A percentile compares a stretch with the other conserved stretches of the same genome.
These are phyloP conservation scores for Vanderwaltozyma yarrowii DNA, from an alignment of 805 yeast genomes.

Conservation along the genomic window DNA sequence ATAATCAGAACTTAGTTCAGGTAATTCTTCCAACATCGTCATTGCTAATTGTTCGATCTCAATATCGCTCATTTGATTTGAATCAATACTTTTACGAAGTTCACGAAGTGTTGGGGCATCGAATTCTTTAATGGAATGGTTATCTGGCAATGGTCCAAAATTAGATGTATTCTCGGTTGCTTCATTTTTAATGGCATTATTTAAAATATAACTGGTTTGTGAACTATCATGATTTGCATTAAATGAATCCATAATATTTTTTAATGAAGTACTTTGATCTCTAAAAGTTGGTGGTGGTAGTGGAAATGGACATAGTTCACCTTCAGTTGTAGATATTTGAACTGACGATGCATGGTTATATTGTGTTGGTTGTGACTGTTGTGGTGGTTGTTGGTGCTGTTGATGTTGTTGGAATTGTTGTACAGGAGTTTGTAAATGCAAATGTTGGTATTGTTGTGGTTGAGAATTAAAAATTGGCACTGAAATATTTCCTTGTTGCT, in stretches of 20 bases:
- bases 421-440: background rate
- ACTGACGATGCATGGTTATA: background rate
- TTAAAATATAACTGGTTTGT: conserved; percentile 36
- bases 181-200: conserved; percentile 35
- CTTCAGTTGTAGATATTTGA: conserved; percentile 12
- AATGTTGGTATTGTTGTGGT: background rate
- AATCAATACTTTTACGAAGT: conserved; percentile 62
- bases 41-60: conserved; percentile 77
- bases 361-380: background rate
- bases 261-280: conserved; percentile 10
- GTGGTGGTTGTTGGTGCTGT: background rate
- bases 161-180: conserved; percentile 38
- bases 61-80: conserved; percentile 38
- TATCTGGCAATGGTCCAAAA: conserved; percentile 72
- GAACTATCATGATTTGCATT: conserved; percentile 14
- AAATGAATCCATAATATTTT: conserved; percentile 17
- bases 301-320: conserved; percentile 28
- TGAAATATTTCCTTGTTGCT: conserved; percentile 26
- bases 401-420: conserved; percentile 9
- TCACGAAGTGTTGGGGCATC: conserved; percentile 87
- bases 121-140: conserved; percentile 55
- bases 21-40: conserved; percentile 79
- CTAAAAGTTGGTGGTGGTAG: conserved; percentile 26
- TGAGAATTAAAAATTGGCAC: conserved; percentile 18
- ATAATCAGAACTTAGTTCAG: conserved; percentile 85